Evolutionary conservation across 1,139 yeast species (phyloP), one percentile per base, ranked within the genome.

Genomic region (Pichia sp.): DNA sequence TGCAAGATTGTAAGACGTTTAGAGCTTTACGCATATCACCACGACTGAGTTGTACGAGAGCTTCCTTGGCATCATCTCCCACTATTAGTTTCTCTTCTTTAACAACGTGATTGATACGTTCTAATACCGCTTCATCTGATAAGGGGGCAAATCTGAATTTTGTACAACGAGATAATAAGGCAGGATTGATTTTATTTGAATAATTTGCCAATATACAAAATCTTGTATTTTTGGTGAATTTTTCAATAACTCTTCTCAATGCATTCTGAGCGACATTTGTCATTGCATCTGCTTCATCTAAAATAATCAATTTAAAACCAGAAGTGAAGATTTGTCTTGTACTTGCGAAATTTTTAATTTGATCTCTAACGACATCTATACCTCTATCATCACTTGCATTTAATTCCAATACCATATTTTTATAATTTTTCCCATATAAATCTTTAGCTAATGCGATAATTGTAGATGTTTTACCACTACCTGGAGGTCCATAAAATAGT

Each of bases 281-380:
- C 98, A 93, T 93, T 30, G 98, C 94, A 61, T 93, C 98, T 0
- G 98, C 98, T 62, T 93, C 99, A 63, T 93, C 99, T 47, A 93
- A 66, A 24, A 93, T 86, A 41, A 93, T 82, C 48, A 93, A 67
- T 55, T 93, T 93, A 68, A 88, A 91, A 13, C 91, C 87, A 40
- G 62, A 60, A 41, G 70, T 61, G 62, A 91, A 93, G 38, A 93
- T 91, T 58, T 93, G 98, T 68, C 86, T 76, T 1, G 98, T 91
- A 33, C 85, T 74, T 12, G 94, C 94, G 58, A 83, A 83, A 51
- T 77, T 80, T 61, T 84, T 84, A 63, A 84, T 81, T 58, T 82
- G 88, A 47, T 82, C 83, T 42, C 94, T 68, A 14, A 83, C 94
- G 30, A 84, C 94, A 51, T 83, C 93, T 41, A 83, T 83, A 30